A percentile compares a stretch with the other conserved stretches of the same genome.
Evolutionary conservation across 176 grass and related monocot genomes (phyloP).

Genomic region (Hsuehochloa calcarea): DNA sequence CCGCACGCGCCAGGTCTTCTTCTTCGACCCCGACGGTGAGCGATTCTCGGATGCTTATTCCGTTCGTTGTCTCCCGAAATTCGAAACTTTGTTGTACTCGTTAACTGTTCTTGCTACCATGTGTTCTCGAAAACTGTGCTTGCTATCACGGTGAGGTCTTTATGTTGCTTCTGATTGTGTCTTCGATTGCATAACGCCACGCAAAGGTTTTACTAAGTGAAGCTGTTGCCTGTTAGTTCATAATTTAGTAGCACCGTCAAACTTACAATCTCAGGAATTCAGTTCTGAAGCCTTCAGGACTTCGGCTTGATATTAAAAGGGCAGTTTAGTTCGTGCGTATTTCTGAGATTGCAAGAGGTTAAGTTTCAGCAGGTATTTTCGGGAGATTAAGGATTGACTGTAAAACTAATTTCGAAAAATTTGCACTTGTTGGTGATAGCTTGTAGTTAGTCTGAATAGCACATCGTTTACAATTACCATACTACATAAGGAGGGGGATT

Average conservation of each 20-base stretch:
- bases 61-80: not conserved
- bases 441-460: not conserved
- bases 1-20: conserved; percentile 82
- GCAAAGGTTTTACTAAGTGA: not conserved
- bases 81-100: not conserved
- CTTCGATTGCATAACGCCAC: not conserved
- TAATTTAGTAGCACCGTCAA: not conserved
- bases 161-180: not conserved
- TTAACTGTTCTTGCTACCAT: not conserved
- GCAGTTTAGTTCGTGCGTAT: not conserved
- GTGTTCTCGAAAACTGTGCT: not conserved
- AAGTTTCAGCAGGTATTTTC: not conserved
- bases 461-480: not conserved
- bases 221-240: not conserved
- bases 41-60: not conserved
- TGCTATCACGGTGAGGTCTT: not conserved
- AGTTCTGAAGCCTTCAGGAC: not conserved
- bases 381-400: not conserved
- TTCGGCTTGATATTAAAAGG: not conserved
- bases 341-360: not conserved
- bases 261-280: not conserved
- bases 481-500: not conserved
- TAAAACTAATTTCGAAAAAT: not conserved
- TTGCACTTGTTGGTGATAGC: not conserved
- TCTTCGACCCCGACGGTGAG: conserved; percentile 93